Base-by-base conservation (phyloP, 2,329 filamentous ascomycete genomes). In the Bipolaris cookei region DNA sequence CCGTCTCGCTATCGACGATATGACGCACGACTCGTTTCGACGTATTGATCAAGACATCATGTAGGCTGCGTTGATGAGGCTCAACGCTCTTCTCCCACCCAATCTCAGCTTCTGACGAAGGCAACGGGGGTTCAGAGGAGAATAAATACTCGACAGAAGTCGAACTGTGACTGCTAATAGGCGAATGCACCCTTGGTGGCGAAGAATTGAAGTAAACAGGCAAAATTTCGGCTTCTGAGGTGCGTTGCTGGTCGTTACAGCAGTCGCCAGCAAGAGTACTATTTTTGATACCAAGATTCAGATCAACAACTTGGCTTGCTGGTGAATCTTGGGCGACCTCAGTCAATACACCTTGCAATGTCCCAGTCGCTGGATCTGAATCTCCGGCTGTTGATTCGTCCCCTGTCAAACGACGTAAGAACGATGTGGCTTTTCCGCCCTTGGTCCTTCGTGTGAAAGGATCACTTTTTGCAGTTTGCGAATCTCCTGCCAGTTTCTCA, bases 1-100 rank as follows among this genome's bases (percentile, higher is more conserved):
- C 78, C 3, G 73, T 74, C 62, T 83, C 81, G 42, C 79, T 76
- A n/a, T 79, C 75, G 7, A 81, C 72, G 16, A 85, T 74, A 53
- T 82, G 77, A 1, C 68, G 76, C 7, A 80, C 64, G 8, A 84
- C 74, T 16, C 72, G 72, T 71, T 82, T 68, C 3, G 77, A 76
- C 3, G 78, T 71, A n/a, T 71, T 70, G 20, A 77, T 66, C 21
- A 81, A 64, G 34, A 74, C 67, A 14, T 78, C 74, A 37, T 76
- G 70, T 5, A 81, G 56, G 35, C 68, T 66, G 28, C 70, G 70
- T 48, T 81, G 79, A 37, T 80, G 73, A 11, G 77, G 71, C 35
- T 73, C 59, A 0, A 81, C 68, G 13, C 66, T 69, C 3, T 67
- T 64, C 42, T 77, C 74, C 78, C 79, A 80, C 28, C 72, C 68